A percentile compares a stretch with the other conserved stretches of the same genome.
These are phyloP conservation scores for Candolleomyces aberdarensis DNA, from an alignment of 768 basidiomycete species.

Conservation along the genomic window DNA sequence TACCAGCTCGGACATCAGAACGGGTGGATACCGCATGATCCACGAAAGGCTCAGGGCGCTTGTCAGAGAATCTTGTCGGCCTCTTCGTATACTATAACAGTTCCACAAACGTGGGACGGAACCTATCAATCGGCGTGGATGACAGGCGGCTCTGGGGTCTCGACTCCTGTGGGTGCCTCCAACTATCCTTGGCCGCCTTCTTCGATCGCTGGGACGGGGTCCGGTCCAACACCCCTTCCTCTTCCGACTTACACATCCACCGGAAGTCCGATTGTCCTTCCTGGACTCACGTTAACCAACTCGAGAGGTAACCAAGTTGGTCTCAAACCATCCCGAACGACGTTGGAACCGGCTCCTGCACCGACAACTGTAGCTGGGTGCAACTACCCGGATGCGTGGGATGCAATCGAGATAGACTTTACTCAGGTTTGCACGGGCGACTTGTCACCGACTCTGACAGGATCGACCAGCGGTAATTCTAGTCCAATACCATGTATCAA, in stretches of 20 bases:
- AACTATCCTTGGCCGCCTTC: slow-evolving; percentile 65
- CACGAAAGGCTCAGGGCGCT: slow-evolving; percentile 53
- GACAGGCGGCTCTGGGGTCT: slow-evolving; percentile 50
- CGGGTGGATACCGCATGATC: slow-evolving; percentile 74
- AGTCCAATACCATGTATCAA: too few relatives aligned
- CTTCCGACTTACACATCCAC: slow-evolving; percentile 65
- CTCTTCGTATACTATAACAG: too few relatives aligned
- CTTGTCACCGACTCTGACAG: too few relatives aligned
- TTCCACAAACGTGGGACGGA: slow-evolving; percentile 26
- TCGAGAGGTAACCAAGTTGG: slow-evolving; percentile 33
- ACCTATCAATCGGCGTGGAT: slow-evolving; percentile 46
- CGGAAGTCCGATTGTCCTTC: slow-evolving; percentile 56
- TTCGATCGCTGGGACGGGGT: slow-evolving; percentile 21
- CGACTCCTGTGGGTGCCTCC: slow-evolving; percentile 1
- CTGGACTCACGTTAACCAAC: slow-evolving; percentile 36
- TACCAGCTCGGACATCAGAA: slow-evolving; percentile 43
- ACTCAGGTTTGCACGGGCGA: too few relatives aligned
- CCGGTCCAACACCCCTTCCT: slow-evolving; percentile 32
- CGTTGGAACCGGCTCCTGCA: slow-evolving; percentile 34
- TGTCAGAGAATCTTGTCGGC: slow-evolving; percentile 44
- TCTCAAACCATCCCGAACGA: slow-evolving; percentile 51
- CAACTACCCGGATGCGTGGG: slow-evolving; percentile 48
- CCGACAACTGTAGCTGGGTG: slow-evolving; percentile 54
- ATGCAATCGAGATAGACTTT: slow-evolving; percentile 5
- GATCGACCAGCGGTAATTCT: too few relatives aligned